phyloP scores from a whole-genome alignment of 2,329 filamentous ascomycete species.

The Paramyrothecium sp. region DNA sequence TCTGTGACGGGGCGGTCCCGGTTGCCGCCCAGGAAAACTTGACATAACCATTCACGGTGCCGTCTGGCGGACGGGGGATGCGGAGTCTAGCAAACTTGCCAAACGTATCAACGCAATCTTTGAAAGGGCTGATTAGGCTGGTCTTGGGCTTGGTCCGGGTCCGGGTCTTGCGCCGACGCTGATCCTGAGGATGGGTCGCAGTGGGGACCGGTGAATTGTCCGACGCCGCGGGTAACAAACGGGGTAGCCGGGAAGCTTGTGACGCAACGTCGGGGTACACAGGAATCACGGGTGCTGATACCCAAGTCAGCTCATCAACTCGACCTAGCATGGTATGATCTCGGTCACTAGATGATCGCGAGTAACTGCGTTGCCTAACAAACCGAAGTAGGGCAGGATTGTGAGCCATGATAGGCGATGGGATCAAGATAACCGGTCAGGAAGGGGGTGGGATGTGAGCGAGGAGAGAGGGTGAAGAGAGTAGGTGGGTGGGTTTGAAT shows the following conservation, averaged over 20 bases:
- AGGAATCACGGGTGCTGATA: conserved; percentile 20
- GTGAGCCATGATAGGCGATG: neutral
- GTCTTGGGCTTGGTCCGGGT: too few relatives aligned
- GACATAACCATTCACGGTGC: conserved; percentile 35
- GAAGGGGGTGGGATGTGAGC: neutral
- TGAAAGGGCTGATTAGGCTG: conserved; percentile 28
- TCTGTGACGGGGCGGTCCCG: neutral
- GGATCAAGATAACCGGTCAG: neutral
- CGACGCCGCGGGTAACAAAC: too few relatives aligned
- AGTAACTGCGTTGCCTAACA: neutral
- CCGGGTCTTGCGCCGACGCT: conserved; percentile 7
- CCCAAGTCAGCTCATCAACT: conserved; percentile 24
- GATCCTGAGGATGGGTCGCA: conserved; percentile 5
- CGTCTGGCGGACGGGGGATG: conserved; percentile 28
- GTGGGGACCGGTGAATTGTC: conserved; percentile 4
- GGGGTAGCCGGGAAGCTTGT: conserved; percentile 12
- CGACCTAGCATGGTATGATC: conserved; percentile 5
- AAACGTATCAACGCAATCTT: conserved; percentile 26
- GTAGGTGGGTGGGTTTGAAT: neutral
- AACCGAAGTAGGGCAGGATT: neutral
- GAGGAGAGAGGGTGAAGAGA: neutral
- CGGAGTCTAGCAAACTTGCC: conserved; percentile 16
- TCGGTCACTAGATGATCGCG: neutral
- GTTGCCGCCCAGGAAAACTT: conserved; percentile 33
- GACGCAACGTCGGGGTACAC: conserved; percentile 6